A percentile compares a stretch with the other conserved stretches of the same genome.
Conservation (phyloP, 73 alveolate genomes). For the Paramecium octaurelia region DNA sequence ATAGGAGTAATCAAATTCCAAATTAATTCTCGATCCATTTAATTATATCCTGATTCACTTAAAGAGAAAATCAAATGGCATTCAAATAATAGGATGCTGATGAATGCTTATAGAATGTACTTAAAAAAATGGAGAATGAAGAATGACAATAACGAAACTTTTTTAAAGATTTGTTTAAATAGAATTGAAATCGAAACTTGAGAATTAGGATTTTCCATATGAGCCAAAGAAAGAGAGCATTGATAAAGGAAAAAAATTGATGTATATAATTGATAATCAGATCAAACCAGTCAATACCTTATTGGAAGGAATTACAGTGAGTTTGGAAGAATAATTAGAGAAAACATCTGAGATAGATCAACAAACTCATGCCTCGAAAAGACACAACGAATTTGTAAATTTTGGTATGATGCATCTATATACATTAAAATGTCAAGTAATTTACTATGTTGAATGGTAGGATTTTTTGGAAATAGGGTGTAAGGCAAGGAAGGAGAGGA, state of each 20-base stretch:
- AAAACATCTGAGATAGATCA: constrained; percentile 80
- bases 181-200: constrained; percentile 78
- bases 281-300: constrained; percentile 83
- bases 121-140: constrained; percentile 72
- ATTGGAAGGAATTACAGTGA: constrained; percentile 89
- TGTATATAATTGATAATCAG: constrained; percentile 87
- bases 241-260: constrained; percentile 77
- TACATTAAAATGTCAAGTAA: constrained; percentile 74
- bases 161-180: constrained; percentile 89
- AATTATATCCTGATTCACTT: constrained; percentile 90
- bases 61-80: constrained; percentile 83
- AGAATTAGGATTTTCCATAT: constrained; percentile 74
- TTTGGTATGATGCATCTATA: constrained; percentile 11
- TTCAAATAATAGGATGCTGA: constrained; percentile 97
- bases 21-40: constrained; percentile 77
- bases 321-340: constrained; percentile 87
- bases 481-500: constrained; percentile 90
- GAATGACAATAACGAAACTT: constrained; percentile 74
- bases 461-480: constrained; percentile 96
- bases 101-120: constrained; percentile 86
- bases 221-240: constrained; percentile 72
- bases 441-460: constrained; percentile 85
- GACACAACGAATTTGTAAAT: constrained; percentile 79
- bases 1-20: constrained; percentile 61
- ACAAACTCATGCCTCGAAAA: constrained; percentile 80